Percentiles rank a stretch among this genome's conserved stretches.
Conservation (phyloP, 495 filamentous ascomycete genomes). For the Aspergillus biplanus region DNA sequence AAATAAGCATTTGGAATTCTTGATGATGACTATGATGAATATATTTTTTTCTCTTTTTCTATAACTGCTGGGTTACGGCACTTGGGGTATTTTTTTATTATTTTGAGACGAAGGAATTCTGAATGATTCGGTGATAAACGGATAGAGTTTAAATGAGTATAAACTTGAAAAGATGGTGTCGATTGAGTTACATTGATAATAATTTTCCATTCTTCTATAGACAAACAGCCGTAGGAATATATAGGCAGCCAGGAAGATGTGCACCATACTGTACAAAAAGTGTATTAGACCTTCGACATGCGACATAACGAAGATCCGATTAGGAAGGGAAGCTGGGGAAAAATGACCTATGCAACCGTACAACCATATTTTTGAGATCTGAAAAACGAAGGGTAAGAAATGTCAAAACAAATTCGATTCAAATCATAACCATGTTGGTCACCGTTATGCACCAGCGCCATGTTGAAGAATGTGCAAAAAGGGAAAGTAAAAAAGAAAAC, state of each 20-base stretch:
- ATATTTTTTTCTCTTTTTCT: neutral
- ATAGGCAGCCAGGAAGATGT: neutral
- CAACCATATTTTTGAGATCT: neutral
- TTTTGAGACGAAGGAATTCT: too few relatives aligned
- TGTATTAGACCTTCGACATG: neutral
- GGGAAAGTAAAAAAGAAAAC: neutral
- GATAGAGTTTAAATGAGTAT: too few relatives aligned
- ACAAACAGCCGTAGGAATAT: neutral
- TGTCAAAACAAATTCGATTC: neutral
- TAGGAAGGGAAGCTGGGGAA: neutral
- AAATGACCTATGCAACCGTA: constrained; percentile 21
- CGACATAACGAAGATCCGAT: neutral
- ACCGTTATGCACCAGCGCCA: constrained; percentile 22
- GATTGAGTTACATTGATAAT: too few relatives aligned
- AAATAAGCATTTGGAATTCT: neutral
- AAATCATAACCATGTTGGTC: constrained; percentile 3
- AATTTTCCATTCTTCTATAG: too few relatives aligned
- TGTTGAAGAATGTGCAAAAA: constrained; percentile 1
- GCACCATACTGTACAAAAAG: neutral
- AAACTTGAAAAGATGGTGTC: too few relatives aligned
- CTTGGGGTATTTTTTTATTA: too few relatives aligned
- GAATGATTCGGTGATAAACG: too few relatives aligned
- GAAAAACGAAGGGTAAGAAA: neutral
- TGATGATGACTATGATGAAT: neutral
- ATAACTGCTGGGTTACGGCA: too few relatives aligned